These are phyloP conservation scores for Saccharomycopsis sp. DNA, from an alignment of 805 yeast genomes.

Conservation along the genomic window DNA sequence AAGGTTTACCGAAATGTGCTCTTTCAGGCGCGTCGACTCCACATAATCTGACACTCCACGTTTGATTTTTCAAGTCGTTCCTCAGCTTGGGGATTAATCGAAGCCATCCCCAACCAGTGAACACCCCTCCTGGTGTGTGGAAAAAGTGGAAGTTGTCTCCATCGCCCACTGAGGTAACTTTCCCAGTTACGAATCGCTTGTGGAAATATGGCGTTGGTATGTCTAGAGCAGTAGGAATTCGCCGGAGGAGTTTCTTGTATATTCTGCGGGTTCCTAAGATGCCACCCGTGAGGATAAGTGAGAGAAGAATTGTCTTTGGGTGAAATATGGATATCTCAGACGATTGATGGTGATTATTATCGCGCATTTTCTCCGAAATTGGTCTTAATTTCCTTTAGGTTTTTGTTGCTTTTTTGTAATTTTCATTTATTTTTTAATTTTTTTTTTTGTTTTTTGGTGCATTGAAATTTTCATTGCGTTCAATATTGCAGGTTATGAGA, in stretches of 20 bases:
- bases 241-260: slow-evolving; percentile 40
- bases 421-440: too few relatives aligned
- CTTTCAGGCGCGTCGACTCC: slow-evolving; percentile 98
- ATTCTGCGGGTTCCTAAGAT: slow-evolving; percentile 37
- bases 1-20: slow-evolving; percentile 88
- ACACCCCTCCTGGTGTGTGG: slow-evolving; percentile 87
- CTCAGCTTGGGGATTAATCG: slow-evolving; percentile 36
- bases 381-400: too few relatives aligned
- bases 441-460: too few relatives aligned
- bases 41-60: slow-evolving; percentile 75
- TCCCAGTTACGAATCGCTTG: slow-evolving; percentile 49
- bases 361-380: too few relatives aligned
- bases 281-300: slow-evolving; percentile 32
- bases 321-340: slow-evolving; percentile 21
- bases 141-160: slow-evolving; percentile 91
- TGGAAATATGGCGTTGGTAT: slow-evolving; percentile 44
- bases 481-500: too few relatives aligned
- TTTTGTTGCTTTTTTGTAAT: too few relatives aligned
- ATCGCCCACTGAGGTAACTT: slow-evolving; percentile 87
- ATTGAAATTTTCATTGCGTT: too few relatives aligned
- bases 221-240: slow-evolving; percentile 42
- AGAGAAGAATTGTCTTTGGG: slow-evolving; percentile 26
- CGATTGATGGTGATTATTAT: too few relatives aligned
- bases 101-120: slow-evolving; percentile 93
- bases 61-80: slow-evolving; percentile 41